phyloP scores from a whole-genome alignment of 768 basidiomycete species.

The Hericium rajendrae region DNA sequence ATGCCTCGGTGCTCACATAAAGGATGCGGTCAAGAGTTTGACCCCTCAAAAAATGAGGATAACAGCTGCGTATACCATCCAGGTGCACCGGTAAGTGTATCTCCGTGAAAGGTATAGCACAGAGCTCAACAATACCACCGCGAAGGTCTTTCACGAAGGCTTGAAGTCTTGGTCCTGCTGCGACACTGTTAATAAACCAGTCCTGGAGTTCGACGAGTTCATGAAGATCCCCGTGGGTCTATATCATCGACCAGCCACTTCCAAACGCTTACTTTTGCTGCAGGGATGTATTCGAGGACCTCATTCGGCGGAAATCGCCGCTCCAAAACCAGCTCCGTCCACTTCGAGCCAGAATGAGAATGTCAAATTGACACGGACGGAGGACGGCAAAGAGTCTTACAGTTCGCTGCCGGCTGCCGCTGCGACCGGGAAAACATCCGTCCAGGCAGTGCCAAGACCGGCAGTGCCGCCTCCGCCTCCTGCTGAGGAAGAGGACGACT shows the following conservation, averaged over 20 bases:
- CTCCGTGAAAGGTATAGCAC: slow-evolving; percentile 3
- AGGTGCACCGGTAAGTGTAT: slow-evolving; percentile 64
- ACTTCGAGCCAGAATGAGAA: neutral
- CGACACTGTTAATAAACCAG: slow-evolving; percentile 77
- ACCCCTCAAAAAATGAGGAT: slow-evolving; percentile 33
- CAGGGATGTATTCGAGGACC: slow-evolving; percentile 66
- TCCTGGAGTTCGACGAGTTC: slow-evolving; percentile 93
- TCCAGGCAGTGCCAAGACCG: slow-evolving; percentile 1
- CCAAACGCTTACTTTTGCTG: neutral
- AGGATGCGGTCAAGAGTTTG: slow-evolving; percentile 74
- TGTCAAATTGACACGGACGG: slow-evolving; percentile 7
- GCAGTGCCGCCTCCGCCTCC: slow-evolving; percentile 17
- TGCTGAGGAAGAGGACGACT: slow-evolving; percentile 79
- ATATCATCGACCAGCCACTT: neutral
- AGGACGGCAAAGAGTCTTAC: slow-evolving; percentile 12
- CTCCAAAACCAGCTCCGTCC: slow-evolving; percentile 2
- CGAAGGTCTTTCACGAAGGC: slow-evolving; percentile 89
- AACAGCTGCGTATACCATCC: slow-evolving; percentile 77
- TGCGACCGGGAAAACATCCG: slow-evolving; percentile 28
- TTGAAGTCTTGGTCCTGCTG: slow-evolving; percentile 96
- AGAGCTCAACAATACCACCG: slow-evolving; percentile 4
- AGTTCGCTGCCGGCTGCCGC: neutral
- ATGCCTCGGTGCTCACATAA: slow-evolving; percentile 74
- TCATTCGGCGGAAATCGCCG: slow-evolving; percentile 15
- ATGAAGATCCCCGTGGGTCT: slow-evolving; percentile 74